A percentile compares a stretch with the other conserved stretches of the same genome.
phyloP scores from a whole-genome alignment of 164 flowering plant genomes.

The Aristolochia contorta region DNA sequence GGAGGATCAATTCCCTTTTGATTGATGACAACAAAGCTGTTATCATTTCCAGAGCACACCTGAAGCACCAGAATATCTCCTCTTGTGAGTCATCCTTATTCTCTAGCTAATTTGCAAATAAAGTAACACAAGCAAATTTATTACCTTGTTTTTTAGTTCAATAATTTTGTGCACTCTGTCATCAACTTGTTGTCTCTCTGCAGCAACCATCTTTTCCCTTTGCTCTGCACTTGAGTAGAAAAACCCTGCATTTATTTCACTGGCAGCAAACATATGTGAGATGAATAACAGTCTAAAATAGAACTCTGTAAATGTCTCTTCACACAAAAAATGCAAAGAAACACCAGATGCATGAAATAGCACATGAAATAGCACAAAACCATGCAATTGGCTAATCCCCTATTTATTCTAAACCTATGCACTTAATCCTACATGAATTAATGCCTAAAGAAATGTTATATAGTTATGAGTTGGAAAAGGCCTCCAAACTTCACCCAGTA shows the following conservation, averaged over 20 bases:
- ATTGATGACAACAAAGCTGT: constrained; percentile 83
- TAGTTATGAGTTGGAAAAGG: too few relatives aligned
- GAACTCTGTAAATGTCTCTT: too few relatives aligned
- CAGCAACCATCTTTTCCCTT: constrained; percentile 97
- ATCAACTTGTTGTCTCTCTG: constrained; percentile 95
- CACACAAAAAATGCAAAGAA: too few relatives aligned
- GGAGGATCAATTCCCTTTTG: constrained; percentile 99
- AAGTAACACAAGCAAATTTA: neutral
- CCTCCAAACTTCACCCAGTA: too few relatives aligned
- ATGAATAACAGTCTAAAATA: too few relatives aligned
- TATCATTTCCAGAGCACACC: constrained; percentile 79
- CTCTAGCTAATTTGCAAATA: too few relatives aligned
- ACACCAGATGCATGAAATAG: too few relatives aligned
- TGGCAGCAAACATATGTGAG: constrained; percentile 18
- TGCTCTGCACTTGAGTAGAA: constrained; percentile 98
- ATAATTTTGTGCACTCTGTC: constrained; percentile 83
- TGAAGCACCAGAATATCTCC: constrained; percentile 19
- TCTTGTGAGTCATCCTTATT: neutral
- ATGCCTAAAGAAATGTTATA: too few relatives aligned
- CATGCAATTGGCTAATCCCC: too few relatives aligned
- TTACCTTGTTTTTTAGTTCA: constrained; percentile 81
- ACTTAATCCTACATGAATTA: too few relatives aligned
- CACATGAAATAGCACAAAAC: too few relatives aligned
- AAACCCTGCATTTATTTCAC: constrained; percentile 99
- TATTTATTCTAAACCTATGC: too few relatives aligned